These are phyloP conservation scores for Vinca minor DNA, from an alignment of 257 asterid genomes.

Conservation along the genomic window DNA sequence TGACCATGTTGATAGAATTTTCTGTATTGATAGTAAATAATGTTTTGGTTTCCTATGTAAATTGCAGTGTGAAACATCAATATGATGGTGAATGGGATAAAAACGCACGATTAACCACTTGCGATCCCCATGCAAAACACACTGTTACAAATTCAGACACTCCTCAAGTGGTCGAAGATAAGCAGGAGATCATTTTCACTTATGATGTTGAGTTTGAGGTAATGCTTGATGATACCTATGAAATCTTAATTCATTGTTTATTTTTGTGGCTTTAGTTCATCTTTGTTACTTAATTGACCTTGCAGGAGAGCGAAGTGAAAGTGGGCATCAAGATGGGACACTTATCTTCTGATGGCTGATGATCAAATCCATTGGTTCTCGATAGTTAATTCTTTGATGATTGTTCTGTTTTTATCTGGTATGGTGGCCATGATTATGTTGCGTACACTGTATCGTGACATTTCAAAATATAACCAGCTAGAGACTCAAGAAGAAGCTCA, in stretches of 20 bases:
- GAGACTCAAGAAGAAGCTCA: slow-evolving; percentile 96
- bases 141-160: slow-evolving; percentile 50
- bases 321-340: slow-evolving; percentile 98
- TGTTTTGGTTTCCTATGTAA: slow-evolving; percentile 3
- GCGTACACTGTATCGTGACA: slow-evolving; percentile 80
- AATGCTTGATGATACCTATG: slow-evolving; percentile 10
- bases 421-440: slow-evolving; percentile 95
- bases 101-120: slow-evolving; percentile 52
- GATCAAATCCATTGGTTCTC: slow-evolving; percentile 97
- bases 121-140: slow-evolving; percentile 82
- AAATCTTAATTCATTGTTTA: slow-evolving; percentile 1
- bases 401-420: slow-evolving; percentile 81
- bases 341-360: slow-evolving; percentile 80
- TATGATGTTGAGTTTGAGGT: slow-evolving; percentile 90
- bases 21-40: slow-evolving; percentile 11
- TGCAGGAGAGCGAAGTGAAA: slow-evolving; percentile 74
- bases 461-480: slow-evolving; percentile 74
- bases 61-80: slow-evolving; percentile 65
- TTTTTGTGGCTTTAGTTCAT: slow-evolving; percentile 2
- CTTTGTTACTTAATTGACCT: slow-evolving; percentile 1
- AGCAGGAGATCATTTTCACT: slow-evolving; percentile 67
- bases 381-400: slow-evolving; percentile 80
- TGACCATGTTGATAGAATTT: slow-evolving; percentile 2
- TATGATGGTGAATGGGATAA: slow-evolving; percentile 67
- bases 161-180: slow-evolving; percentile 81